A percentile compares a stretch with the other conserved stretches of the same genome.
These are phyloP conservation scores for Zoysia japonica DNA, from an alignment of 176 grass and related monocot species.

Conservation along the genomic window DNA sequence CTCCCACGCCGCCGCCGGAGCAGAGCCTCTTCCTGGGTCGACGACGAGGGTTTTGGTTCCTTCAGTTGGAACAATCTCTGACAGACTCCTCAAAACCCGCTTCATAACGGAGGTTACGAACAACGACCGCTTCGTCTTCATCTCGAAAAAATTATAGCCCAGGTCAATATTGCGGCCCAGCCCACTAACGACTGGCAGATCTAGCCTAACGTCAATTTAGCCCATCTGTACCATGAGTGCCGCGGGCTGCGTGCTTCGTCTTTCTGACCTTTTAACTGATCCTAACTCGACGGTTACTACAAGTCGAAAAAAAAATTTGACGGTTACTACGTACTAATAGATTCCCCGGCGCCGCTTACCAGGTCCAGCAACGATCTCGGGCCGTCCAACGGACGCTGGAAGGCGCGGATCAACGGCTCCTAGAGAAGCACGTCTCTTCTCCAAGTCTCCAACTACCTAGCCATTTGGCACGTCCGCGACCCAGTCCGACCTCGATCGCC, in stretches of 20 bases:
- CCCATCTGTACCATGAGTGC: neutral
- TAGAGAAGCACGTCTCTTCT: constrained; percentile 18
- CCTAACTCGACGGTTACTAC: neutral
- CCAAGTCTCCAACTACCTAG: neutral
- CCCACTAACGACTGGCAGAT: neutral
- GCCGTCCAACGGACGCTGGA: neutral
- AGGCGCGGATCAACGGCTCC: neutral
- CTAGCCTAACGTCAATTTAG: neutral
- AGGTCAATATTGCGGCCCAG: neutral
- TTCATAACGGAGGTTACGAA: neutral
- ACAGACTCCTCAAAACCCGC: neutral
- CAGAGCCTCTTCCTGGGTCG: neutral
- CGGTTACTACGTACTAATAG: neutral
- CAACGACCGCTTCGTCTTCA: rapidly evolving
- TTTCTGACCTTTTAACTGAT: neutral
- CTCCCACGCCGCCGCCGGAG: constrained; percentile 34
- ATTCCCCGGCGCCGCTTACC: neutral
- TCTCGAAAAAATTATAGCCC: neutral
- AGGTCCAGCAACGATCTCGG: constrained; percentile 22
- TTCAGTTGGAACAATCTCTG: constrained; percentile 4
- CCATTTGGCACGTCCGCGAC: neutral
- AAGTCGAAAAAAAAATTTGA: too few species aligned
- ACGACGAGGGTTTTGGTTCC: constrained; percentile 28
- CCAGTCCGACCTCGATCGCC: neutral
- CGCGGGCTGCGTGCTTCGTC: neutral